These are phyloP conservation scores for Calvatia gigantea DNA, from an alignment of 768 basidiomycete species.

Conservation along the genomic window DNA sequence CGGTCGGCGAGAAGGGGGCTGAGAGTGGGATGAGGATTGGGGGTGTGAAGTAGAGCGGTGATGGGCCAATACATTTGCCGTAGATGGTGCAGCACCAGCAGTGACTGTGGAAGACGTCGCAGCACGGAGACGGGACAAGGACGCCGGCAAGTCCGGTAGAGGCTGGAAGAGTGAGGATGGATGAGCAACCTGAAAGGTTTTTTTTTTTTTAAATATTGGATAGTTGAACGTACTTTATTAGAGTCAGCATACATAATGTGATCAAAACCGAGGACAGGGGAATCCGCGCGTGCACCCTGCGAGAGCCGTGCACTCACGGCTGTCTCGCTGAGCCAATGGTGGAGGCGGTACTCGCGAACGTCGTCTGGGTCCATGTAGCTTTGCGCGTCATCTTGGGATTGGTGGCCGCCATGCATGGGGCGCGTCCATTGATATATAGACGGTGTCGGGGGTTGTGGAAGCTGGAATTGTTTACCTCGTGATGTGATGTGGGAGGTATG, in stretches of 20 bases:
- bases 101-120: background rate
- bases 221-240: background rate
- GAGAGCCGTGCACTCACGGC: background rate
- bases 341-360: background rate
- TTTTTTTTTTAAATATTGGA: too few relatives aligned
- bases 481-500: background rate
- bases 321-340: constrained; percentile 7
- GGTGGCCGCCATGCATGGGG: background rate
- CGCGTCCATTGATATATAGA: background rate
- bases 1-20: constrained; percentile 12
- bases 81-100: background rate
- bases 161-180: background rate
- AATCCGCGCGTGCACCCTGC: constrained; percentile 9
- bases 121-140: constrained; percentile 3
- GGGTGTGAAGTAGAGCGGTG: constrained; percentile 1
- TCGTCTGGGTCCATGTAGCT: constrained; percentile 5
- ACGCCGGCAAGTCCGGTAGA: background rate
- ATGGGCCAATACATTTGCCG: background rate
- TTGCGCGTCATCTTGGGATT: background rate
- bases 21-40: background rate
- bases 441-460: background rate
- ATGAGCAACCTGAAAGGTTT: background rate
- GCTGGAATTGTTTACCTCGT: background rate
- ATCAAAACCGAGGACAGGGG: constrained; percentile 7
- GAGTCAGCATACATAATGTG: background rate